phyloP scores from a whole-genome alignment of 495 filamentous ascomycete species.

The Tuber magnatum region DNA sequence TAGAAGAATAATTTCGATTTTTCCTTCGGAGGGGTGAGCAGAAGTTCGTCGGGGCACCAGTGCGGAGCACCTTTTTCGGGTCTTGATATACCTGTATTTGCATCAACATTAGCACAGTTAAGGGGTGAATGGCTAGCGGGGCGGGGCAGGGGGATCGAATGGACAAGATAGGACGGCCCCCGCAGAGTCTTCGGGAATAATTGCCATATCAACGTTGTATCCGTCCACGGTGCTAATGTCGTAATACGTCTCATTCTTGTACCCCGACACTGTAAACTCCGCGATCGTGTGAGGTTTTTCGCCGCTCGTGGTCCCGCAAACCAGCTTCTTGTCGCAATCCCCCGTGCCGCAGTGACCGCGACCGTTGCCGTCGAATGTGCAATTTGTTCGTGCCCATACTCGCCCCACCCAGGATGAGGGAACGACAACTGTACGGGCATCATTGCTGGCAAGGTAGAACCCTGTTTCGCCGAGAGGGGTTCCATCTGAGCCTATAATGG shows the following conservation, averaged over 20 bases:
- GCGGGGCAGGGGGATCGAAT: neutral
- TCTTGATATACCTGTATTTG: neutral
- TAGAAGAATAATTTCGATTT: slow-evolving; percentile 49
- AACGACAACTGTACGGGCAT: slow-evolving; percentile 51
- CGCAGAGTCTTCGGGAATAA: slow-evolving; percentile 43
- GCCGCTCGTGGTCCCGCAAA: slow-evolving; percentile 58
- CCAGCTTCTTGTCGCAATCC: slow-evolving; percentile 61
- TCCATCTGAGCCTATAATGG: slow-evolving; percentile 60
- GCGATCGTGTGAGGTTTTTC: slow-evolving; percentile 61
- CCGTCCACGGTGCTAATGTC: slow-evolving; percentile 81
- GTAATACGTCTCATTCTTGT: slow-evolving; percentile 61
- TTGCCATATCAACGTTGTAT: slow-evolving; percentile 68
- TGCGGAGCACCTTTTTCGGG: slow-evolving; percentile 9
- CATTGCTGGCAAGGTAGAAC: slow-evolving; percentile 54
- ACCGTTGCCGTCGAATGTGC: slow-evolving; percentile 51
- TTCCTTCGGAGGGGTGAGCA: slow-evolving; percentile 55
- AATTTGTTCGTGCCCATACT: slow-evolving; percentile 76
- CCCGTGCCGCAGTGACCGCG: slow-evolving; percentile 60
- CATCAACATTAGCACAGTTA: neutral
- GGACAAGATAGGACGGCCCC: slow-evolving; percentile 17
- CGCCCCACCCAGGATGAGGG: slow-evolving; percentile 67
- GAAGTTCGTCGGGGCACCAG: slow-evolving; percentile 75
- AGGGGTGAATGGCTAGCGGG: neutral
- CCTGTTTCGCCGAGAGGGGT: slow-evolving; percentile 55
- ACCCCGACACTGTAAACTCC: slow-evolving; percentile 63